A percentile compares a stretch with the other conserved stretches of the same genome.
These are phyloP conservation scores for Dispira simplex DNA, from an alignment of 192 early-diverging fungal species.

Conservation along the genomic window DNA sequence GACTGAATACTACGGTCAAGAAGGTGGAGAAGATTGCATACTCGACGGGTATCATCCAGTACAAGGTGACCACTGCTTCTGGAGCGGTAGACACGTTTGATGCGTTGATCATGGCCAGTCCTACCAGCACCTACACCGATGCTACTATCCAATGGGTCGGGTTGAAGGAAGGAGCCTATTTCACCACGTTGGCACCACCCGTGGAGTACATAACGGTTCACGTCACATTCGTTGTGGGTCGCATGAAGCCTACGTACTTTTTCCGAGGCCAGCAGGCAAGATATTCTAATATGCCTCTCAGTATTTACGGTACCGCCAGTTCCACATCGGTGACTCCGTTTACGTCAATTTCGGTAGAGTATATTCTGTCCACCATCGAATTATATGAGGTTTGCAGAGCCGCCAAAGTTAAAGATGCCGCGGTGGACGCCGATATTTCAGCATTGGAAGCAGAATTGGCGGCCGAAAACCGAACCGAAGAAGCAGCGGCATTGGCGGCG, in stretches of 20 bases:
- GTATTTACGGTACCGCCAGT: slow-evolving; percentile 29
- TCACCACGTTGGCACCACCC: not conserved
- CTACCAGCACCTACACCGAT: slow-evolving; percentile 6
- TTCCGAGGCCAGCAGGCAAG: not conserved
- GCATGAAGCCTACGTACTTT: slow-evolving; percentile 33
- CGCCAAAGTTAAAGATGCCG: no score
- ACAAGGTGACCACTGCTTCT: slow-evolving; percentile 18
- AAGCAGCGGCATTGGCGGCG: no score
- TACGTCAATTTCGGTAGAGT: not conserved
- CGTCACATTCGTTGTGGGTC: slow-evolving; percentile 39
- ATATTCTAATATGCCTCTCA: slow-evolving; percentile 18
- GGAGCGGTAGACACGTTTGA: slow-evolving; percentile 33
- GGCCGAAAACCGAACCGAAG: no score
- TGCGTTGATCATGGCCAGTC: slow-evolving; percentile 41
- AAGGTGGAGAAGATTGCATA: slow-evolving; percentile 16
- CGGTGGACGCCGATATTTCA: no score
- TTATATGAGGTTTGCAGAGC: no score
- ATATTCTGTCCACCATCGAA: not conserved
- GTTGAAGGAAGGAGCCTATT: not conserved
- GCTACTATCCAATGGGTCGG: not conserved
- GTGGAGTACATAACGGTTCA: slow-evolving; percentile 30
- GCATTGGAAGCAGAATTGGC: no score
- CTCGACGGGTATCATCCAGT: slow-evolving; percentile 9
- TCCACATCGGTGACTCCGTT: not conserved
- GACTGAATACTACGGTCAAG: slow-evolving; percentile 25